Conservation (phyloP, 345 rosid species). For the Acer negundo region DNA sequence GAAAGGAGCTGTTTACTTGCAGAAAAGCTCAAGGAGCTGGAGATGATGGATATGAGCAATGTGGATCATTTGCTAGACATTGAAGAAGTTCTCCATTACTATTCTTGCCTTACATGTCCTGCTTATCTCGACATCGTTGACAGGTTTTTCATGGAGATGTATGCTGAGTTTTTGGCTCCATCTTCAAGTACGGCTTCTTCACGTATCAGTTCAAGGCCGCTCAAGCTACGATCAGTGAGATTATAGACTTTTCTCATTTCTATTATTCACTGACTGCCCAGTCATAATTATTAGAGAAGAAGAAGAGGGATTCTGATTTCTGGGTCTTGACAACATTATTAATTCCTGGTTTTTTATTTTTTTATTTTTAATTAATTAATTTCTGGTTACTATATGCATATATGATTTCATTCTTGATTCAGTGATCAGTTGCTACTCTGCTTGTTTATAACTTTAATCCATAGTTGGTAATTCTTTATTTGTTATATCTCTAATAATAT, state of each 20-base stretch:
- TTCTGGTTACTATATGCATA: neutral
- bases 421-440: neutral
- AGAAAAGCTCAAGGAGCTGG: constrained; percentile 66
- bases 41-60: constrained; percentile 58
- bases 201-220: constrained; percentile 22
- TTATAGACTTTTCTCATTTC: neutral
- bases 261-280: constrained; percentile 4
- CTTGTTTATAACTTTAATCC: neutral
- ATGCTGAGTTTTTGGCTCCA: constrained; percentile 43
- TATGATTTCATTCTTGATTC: neutral
- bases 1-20: constrained; percentile 42
- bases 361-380: neutral
- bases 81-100: constrained; percentile 74
- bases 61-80: constrained; percentile 66
- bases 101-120: constrained; percentile 74
- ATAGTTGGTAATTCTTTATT: neutral
- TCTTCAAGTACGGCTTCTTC: constrained; percentile 17
- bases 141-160: constrained; percentile 68
- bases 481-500: neutral
- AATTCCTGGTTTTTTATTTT: neutral
- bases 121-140: constrained; percentile 72
- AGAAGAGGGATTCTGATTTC: neutral
- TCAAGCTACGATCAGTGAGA: constrained; percentile 18
- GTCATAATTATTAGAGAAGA: neutral
- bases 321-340: constrained; percentile 4